Base-by-base conservation (phyloP, 768 basidiomycete species). In the Tylopilus balloui region DNA sequence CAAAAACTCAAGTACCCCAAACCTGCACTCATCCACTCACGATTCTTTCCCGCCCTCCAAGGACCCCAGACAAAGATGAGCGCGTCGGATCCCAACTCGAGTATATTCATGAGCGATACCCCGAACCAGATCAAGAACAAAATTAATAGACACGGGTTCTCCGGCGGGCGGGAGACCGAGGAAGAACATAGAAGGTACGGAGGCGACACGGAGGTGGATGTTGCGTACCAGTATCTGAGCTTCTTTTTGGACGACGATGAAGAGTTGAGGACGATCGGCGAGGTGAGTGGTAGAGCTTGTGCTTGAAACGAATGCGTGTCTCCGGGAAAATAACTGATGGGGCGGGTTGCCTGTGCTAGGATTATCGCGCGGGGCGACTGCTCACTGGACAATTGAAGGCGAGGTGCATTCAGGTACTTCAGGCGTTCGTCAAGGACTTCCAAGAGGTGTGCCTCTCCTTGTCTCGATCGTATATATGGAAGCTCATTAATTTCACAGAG, bases 61-160 rank as follows among this genome's bases (percentile, higher is more conserved):
- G 96, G 96, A 36, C 89, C 96, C 3, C 92, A 96, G 69, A 95
- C 92, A 29, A 99, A 99, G 73, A 99, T 99, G 96, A 96, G 93
- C 67, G 96, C 96, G 5, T 93, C 90, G 42, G 87, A 95, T 68
- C 74, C 82, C 19, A 95, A 93, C 70, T 89, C 86, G 55, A 89
- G 89, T 55, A 94, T 99, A 57, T 98, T 79, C 75, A 97, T 99
- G 95, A 91, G 78, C 27, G 96, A 99, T 66, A 90, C 88, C 51
- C 75, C 83, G 4, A 82, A 81, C 48, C 90, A 94, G 69, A 97
- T 99, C 72, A 95, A 96, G 73, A 96, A 92, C 66, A 99, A 99
- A 75, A 81, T 99, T 62, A 96, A 92, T 65, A 83, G 77, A 58
- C 92, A 99, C 61, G 96, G 92, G 3, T 99, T 98, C 70, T 93